These are phyloP conservation scores for Erythrophleum ivorense DNA, from an alignment of 331 rosid species.

Conservation along the genomic window DNA sequence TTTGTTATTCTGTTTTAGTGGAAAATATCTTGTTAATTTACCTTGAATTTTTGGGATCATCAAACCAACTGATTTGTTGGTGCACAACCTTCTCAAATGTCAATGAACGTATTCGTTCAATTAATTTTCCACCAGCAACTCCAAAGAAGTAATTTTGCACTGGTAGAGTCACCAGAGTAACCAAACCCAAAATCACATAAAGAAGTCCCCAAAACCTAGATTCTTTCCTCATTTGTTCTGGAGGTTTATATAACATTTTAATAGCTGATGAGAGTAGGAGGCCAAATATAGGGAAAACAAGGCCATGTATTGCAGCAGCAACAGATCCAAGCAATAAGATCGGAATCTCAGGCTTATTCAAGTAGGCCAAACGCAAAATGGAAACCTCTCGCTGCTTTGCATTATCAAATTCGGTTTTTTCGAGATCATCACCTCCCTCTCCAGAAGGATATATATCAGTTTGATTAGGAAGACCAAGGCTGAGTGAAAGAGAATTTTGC, in stretches of 20 bases:
- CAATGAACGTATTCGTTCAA: conserved; percentile 64
- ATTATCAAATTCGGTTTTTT: conserved; percentile 4
- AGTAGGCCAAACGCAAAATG: conserved; percentile 45
- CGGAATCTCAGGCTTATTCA: conserved; percentile 68
- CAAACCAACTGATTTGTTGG: conserved; percentile 77
- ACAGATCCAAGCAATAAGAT: conserved; percentile 55
- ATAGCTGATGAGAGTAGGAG: conserved; percentile 64
- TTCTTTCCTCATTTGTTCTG: conserved; percentile 49
- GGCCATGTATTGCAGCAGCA: conserved; percentile 60
- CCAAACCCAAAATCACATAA: conserved; percentile 51
- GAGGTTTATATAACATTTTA: conserved; percentile 53
- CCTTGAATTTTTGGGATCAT: conserved; percentile 71
- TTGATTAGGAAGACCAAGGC: conserved; percentile 39
- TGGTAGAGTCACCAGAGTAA: conserved; percentile 41
- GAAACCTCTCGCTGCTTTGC: conserved; percentile 45
- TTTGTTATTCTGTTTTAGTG: background rate
- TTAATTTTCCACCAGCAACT: conserved; percentile 72
- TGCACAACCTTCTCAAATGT: conserved; percentile 70
- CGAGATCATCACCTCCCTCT: conserved; percentile 17
- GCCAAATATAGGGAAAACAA: conserved; percentile 59
- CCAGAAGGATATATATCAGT: conserved; percentile 13
- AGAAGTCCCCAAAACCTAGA: conserved; percentile 56
- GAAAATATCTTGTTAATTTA: background rate
- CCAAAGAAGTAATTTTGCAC: conserved; percentile 63
- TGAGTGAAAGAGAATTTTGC: conserved; percentile 38